These are phyloP conservation scores for Penicillium antarcticum DNA, from an alignment of 495 filamentous ascomycete genomes.

Conservation along the genomic window DNA sequence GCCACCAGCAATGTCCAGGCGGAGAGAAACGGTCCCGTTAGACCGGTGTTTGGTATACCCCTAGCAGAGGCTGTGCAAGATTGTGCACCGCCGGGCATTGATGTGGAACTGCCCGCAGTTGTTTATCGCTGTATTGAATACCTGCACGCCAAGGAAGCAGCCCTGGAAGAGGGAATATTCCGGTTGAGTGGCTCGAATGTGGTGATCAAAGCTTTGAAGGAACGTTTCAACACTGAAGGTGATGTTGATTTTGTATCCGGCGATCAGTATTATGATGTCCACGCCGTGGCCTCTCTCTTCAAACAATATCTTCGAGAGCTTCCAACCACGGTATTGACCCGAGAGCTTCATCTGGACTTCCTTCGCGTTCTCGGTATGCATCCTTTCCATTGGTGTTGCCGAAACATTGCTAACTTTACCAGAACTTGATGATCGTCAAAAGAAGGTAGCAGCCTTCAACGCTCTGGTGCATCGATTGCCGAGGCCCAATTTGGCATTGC, in stretches of 20 bases:
- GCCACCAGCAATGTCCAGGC: slow-evolving; percentile 37
- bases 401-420: slow-evolving; percentile 14
- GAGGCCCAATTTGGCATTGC: slow-evolving; percentile 69
- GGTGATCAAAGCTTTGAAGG: slow-evolving; percentile 84
- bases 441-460: slow-evolving; percentile 82
- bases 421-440: slow-evolving; percentile 64
- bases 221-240: slow-evolving; percentile 90
- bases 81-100: slow-evolving; percentile 66
- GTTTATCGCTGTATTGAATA: slow-evolving; percentile 97
- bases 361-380: slow-evolving; percentile 74
- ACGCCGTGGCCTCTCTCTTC: slow-evolving; percentile 90
- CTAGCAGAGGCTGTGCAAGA: slow-evolving; percentile 82
- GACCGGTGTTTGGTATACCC: slow-evolving; percentile 82
- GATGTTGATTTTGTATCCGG: slow-evolving; percentile 85
- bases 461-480: slow-evolving; percentile 82
- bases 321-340: slow-evolving; percentile 83
- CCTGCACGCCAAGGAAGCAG: slow-evolving; percentile 76
- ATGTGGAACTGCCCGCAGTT: slow-evolving; percentile 81
- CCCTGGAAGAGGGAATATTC: slow-evolving; percentile 92
- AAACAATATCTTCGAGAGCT: slow-evolving; percentile 94
- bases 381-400: neutral
- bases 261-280: slow-evolving; percentile 88
- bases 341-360: slow-evolving; percentile 88
- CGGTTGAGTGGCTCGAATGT: slow-evolving; percentile 91
- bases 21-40: slow-evolving; percentile 55